Base-by-base conservation (phyloP, 2,329 filamentous ascomycete genomes). In the Dothiorella sarmentorum region DNA sequence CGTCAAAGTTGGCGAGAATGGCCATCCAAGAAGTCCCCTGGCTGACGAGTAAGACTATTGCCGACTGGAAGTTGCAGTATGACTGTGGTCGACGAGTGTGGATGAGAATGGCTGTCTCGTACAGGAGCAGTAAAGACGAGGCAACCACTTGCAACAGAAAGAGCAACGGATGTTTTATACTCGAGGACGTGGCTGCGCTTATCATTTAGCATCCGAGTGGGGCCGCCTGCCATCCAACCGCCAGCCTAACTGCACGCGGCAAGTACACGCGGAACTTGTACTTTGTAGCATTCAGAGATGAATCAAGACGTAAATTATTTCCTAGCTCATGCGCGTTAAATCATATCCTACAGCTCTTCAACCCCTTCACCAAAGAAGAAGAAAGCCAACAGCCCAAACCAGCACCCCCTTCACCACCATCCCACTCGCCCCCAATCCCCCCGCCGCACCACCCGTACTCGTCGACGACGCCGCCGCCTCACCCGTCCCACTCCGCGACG, bases 211-310 rank as follows among this genome's bases (percentile, higher is more conserved):
- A n/a, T n/a, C n/a, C n/a, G 33, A 52, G 49, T 52, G 49, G 49
- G 49, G 49, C 49, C 22, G 22, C 15, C n/a, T n/a, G n/a, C 49
- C 22, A 29, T n/a, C 5, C 18, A 40, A 9, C 49, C 33, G 47
- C 47, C 18, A 1, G 17, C 4, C 24, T 52, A 52, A 40, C 49
- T 31, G 2, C 9, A 38, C 27, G 9, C 0, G 49, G 49, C 22
- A 52, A 40, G 31, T 52, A 17, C 33, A 52, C 49, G 49, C 49
- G 49, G 49, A 40, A n/a, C n/a, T n/a, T n/a, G n/a, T n/a, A n/a
- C n/a, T n/a, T n/a, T n/a, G n/a, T n/a, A n/a, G n/a, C n/a, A n/a
- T n/a, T n/a, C n/a, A n/a, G n/a, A n/a, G n/a, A n/a, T n/a, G n/a
- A n/a, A n/a, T n/a, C n/a, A n/a, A n/a, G n/a, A n/a, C n/a, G n/a